Base-by-base conservation (phyloP, 768 basidiomycete genomes). In the Harrya chromipes region DNA sequence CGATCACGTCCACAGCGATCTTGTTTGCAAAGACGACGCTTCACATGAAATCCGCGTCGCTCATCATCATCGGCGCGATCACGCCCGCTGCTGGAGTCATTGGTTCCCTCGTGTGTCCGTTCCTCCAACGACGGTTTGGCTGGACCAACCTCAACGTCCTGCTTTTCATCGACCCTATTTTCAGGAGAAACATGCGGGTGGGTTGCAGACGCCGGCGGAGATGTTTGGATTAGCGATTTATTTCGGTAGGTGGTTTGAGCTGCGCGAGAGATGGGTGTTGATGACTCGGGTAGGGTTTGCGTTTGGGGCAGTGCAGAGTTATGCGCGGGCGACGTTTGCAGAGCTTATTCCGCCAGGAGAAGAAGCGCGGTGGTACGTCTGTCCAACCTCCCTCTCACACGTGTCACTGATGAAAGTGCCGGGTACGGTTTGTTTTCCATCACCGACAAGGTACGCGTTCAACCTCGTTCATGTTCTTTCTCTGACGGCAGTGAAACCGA, bases 241-340 rank as follows among this genome's bases (percentile, higher is more conserved):
- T 65, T 97, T 97, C 62, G 87, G 94, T 82, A 43, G 2, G 55
- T 47, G 11, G 47, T 3, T n/a, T 1, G 31, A 21, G 2, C 26
- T 41, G 8, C 5, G 20, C 23, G 17, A 35, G n/a, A 20, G 0
- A 1, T 20, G 14, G 11, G 29, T 16, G 41, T 14, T 50, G 41
- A 52, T 19, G 6, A n/a, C 6, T 6, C 8, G 11, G 0, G 11
- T 48, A 85, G 83, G 84, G 46, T 71, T 78, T 56, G 78, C 91
- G 1, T 94, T 87, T 57, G 94, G 94, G 4, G 88, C 93, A 0
- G 95, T 97, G 70, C 92, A 95, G 67, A 80, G 87, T 19, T 95
- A 93, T 53, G 87, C 92, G 1, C 72, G 94, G 20, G 89, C 92
- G 3, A 82, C 87, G 37, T 97, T 91, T 61, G 84, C 91, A 2